Percentiles rank a stretch among this genome's conserved stretches.
Evolutionary conservation across 140 eudicot species (phyloP).

Genomic region (Oenanthe javanica): DNA sequence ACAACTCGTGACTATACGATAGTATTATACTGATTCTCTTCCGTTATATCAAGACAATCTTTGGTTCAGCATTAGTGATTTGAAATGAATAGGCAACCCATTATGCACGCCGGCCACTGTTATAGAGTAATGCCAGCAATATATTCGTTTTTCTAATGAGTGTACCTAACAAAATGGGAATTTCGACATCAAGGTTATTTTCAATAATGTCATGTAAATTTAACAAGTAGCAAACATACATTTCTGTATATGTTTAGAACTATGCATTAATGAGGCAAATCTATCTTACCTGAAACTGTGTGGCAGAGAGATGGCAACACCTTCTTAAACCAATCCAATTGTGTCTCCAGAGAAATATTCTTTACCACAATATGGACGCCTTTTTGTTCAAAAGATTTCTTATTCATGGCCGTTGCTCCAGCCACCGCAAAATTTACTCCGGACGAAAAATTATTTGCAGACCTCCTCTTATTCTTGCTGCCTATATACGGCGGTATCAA

Average conservation of each 20-base stretch:
- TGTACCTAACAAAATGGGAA: conserved; percentile 6
- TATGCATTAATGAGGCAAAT: neutral
- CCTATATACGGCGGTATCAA: conserved; percentile 36
- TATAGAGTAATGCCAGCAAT: neutral
- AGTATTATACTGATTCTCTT: neutral
- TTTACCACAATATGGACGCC: conserved; percentile 28
- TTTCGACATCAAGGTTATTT: neutral
- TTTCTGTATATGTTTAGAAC: neutral
- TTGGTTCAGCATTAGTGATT: neutral
- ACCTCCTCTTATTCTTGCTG: conserved; percentile 2
- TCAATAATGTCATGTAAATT: neutral
- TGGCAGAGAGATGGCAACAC: conserved; percentile 25
- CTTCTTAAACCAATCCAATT: conserved; percentile 50
- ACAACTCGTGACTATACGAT: neutral
- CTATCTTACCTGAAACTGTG: conserved; percentile 24
- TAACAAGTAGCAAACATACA: neutral
- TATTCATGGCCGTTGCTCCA: conserved; percentile 51
- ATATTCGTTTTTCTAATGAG: neutral
- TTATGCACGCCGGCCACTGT: neutral
- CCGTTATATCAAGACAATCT: neutral
- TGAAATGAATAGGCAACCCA: neutral
- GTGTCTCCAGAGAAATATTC: conserved; percentile 35
- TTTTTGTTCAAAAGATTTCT: conserved; percentile 19
- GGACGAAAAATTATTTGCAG: conserved; percentile 4
- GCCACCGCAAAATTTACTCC: conserved; percentile 74